Percentiles rank a stretch among this genome's conserved stretches.
These are phyloP conservation scores for Cryptosporidium meleagridis DNA, from an alignment of 169 alveolate genomes.

Conservation along the genomic window DNA sequence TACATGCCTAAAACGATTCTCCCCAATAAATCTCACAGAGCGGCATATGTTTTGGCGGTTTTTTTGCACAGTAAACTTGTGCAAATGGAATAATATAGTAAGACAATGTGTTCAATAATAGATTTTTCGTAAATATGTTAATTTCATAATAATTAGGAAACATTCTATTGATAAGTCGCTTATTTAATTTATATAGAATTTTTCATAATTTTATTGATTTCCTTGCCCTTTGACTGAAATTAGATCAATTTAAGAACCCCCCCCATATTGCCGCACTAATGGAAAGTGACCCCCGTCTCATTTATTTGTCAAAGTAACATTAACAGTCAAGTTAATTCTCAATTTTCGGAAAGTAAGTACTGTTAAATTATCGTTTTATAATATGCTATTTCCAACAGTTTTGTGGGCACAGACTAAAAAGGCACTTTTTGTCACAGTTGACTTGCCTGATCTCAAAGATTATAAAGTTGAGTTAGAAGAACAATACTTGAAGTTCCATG, in stretches of 20 bases:
- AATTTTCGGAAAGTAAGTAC: neutral
- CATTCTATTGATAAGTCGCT: neutral
- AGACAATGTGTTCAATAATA: neutral
- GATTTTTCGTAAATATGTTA: no score
- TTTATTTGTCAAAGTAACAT: neutral
- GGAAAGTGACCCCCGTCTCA: slow-evolving; percentile 33
- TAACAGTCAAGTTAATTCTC: neutral
- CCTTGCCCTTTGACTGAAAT: neutral
- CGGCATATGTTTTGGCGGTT: slow-evolving; percentile 3
- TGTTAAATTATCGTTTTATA: neutral
- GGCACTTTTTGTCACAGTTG: slow-evolving; percentile 80
- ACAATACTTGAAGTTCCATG: slow-evolving; percentile 50
- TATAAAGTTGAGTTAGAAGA: slow-evolving; percentile 76
- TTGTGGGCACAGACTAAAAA: slow-evolving; percentile 82
- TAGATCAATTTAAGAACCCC: neutral
- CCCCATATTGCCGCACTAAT: slow-evolving; percentile 40
- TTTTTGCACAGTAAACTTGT: neutral
- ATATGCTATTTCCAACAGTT: slow-evolving; percentile 79
- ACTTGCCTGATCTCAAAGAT: slow-evolving; percentile 78
- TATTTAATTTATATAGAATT: neutral
- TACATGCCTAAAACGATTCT: slow-evolving; percentile 23
- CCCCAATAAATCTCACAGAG: slow-evolving; percentile 8
- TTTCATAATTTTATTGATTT: neutral
- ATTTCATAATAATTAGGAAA: neutral
- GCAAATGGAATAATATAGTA: neutral